These are phyloP conservation scores for Thalassiosira profunda DNA, from an alignment of 108 stramenopile species.

Conservation along the genomic window DNA sequence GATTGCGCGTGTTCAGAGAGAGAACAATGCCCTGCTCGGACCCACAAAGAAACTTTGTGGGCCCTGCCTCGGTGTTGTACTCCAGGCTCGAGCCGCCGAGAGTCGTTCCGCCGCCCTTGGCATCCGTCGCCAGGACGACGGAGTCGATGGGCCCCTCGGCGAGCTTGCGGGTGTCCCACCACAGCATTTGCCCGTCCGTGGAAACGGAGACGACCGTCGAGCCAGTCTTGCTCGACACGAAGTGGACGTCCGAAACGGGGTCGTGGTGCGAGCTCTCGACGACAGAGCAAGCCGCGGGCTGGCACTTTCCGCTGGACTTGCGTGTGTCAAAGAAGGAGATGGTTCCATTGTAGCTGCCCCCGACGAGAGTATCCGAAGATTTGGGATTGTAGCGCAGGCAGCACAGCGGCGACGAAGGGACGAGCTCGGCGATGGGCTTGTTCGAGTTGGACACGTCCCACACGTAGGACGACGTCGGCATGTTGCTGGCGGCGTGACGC, in stretches of 20 bases:
- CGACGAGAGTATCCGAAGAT: constrained; percentile 73
- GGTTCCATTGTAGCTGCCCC: constrained; percentile 91
- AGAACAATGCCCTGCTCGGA: constrained; percentile 91
- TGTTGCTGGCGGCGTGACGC: constrained; percentile 52
- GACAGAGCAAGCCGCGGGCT: constrained; percentile 69
- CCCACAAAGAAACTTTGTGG: constrained; percentile 90
- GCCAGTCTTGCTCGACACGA: constrained; percentile 91
- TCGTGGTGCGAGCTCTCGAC: constrained; percentile 93
- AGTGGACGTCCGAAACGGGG: constrained; percentile 91
- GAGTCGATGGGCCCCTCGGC: constrained; percentile 78
- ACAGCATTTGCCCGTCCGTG: constrained; percentile 89
- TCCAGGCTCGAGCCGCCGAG: constrained; percentile 88
- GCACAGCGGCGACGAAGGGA: constrained; percentile 81
- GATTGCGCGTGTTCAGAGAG: constrained; percentile 80
- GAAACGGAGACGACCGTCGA: constrained; percentile 85
- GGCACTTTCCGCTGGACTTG: constrained; percentile 53
- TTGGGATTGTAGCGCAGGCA: constrained; percentile 91
- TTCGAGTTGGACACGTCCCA: constrained; percentile 94
- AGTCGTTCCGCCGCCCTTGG: constrained; percentile 67
- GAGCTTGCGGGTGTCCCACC: constrained; percentile 92
- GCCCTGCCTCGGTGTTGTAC: constrained; percentile 89
- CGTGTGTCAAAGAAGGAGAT: constrained; percentile 87
- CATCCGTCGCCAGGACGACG: constrained; percentile 59
- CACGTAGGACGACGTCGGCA: constrained; percentile 77
- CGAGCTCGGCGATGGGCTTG: constrained; percentile 79